Evolutionary conservation across 2,329 filamentous ascomycete species (phyloP).

Genomic region (Elsinoe ampelina): DNA sequence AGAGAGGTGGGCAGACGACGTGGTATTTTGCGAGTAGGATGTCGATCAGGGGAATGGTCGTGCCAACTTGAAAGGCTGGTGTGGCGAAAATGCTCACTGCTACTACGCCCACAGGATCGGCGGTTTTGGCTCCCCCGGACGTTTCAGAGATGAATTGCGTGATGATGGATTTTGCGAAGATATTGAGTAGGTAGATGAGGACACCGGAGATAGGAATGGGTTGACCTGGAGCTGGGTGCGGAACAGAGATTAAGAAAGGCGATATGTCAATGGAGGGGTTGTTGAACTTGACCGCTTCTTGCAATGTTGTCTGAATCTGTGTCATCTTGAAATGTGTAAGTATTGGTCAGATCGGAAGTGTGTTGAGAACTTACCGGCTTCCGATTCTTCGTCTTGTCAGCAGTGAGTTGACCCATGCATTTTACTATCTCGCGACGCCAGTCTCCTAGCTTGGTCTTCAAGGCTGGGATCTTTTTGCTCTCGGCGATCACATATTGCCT

Average conservation of each 20-base stretch:
- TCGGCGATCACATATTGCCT: slow-evolving; percentile 46
- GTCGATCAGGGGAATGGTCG: slow-evolving; percentile 59
- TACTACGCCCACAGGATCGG: slow-evolving; percentile 71
- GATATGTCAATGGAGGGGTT: slow-evolving; percentile 24
- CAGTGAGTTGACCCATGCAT: slow-evolving; percentile 63
- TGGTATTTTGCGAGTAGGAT: slow-evolving; percentile 83
- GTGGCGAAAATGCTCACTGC: slow-evolving; percentile 65
- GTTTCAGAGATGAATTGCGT: slow-evolving; percentile 45
- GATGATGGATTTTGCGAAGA: slow-evolving; percentile 64
- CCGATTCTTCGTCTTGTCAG: slow-evolving; percentile 54
- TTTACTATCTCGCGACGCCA: slow-evolving; percentile 62
- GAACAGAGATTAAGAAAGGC: slow-evolving; percentile 32
- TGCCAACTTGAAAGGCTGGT: slow-evolving; percentile 49
- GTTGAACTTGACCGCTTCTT: slow-evolving; percentile 26
- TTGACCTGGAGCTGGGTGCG: slow-evolving; percentile 34
- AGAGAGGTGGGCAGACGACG: slow-evolving; percentile 71
- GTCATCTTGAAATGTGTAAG: slow-evolving; percentile 28
- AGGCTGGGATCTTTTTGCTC: slow-evolving; percentile 44
- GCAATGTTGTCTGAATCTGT: slow-evolving; percentile 45
- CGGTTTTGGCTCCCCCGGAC: slow-evolving; percentile 35
- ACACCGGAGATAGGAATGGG: slow-evolving; percentile 48
- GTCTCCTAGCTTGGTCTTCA: slow-evolving; percentile 61
- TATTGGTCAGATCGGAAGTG: slow-evolving; percentile 11
- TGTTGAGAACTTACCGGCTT: slow-evolving; percentile 38
- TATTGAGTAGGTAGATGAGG: slow-evolving; percentile 67